Evolutionary conservation across 2,329 filamentous ascomycete genomes (phyloP), one percentile per base, ranked within the genome.

Genomic region (Colletotrichum cuscutae): DNA sequence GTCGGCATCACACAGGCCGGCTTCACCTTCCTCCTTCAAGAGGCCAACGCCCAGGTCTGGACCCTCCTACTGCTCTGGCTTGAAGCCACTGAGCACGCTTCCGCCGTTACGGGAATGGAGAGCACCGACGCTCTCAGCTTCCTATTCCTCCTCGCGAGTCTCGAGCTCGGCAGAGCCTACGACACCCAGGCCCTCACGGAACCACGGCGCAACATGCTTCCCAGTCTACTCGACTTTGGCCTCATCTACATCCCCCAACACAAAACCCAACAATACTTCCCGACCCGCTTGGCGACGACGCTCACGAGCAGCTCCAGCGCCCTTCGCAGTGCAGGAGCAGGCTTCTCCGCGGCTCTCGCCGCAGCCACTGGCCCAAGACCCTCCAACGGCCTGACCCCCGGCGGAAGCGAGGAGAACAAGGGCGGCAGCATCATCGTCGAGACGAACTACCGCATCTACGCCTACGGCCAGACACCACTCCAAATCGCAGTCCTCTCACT

Each of bases 11-110:
- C 97, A 0, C 92, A 98, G 80, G 91, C 94, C 3, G 97, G 97
- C 8, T 99, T 99, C 80, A 95, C 94, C 0, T 99, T 99, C 79
- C 87, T 99, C 69, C 87, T 99, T 9, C 96, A 98, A 79, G 96
- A 98, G 79, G 93, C 96, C 72, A 98, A 98, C 81, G 95, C 96
- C 0, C 97, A 99, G 82, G 95, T 99, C 46, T 99, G 97, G 97
- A 97, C 95, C 30, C 87, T 99, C 59, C 87, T 99, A 46, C 92
- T 99, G 35, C 91, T 98, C 37, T 99, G 98, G 87, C 91, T 99
- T 63, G 94, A 97, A 76, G 93, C 95, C 74, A 93, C 93, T 57
- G 92, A 95, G 77, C 86, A 87, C 67, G 88, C 89, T 59, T 81
- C 83, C 62, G 80, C 81, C 57, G 79, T 88, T 78, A 86, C 94